Percentiles rank a stretch among this genome's conserved stretches.
Conservation (phyloP, 1,284 basidiomycete genomes). For the Ustilago hordei region DNA sequence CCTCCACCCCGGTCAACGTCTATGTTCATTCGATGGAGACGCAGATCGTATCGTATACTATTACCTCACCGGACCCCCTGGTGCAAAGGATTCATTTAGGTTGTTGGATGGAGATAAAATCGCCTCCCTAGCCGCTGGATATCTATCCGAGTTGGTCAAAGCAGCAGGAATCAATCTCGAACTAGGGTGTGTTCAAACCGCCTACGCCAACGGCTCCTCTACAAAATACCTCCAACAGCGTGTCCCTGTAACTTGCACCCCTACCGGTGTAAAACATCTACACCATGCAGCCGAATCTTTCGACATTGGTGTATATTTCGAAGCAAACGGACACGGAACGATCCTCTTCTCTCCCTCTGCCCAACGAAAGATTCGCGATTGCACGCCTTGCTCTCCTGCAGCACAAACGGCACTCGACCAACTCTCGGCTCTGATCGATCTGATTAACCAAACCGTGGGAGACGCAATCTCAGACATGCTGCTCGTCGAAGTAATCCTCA, state of each 20-base stretch:
- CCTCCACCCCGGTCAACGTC: conserved; percentile 76
- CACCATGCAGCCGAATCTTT: conserved; percentile 96
- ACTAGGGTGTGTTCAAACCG: conserved; percentile 87
- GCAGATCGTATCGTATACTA: conserved; percentile 97
- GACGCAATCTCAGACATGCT: conserved; percentile 97
- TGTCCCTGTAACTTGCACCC: conserved; percentile 92
- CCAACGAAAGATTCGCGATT: conserved; percentile 72
- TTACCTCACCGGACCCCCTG: conserved; percentile 73
- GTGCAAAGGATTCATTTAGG: conserved; percentile 82
- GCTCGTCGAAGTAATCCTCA: conserved; percentile 90
- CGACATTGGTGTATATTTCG: conserved; percentile 97
- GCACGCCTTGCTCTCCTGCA: conserved; percentile 82
- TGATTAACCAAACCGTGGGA: conserved; percentile 99
- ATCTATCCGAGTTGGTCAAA: conserved; percentile 88
- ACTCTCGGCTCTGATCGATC: conserved; percentile 75
- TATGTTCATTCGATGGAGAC: conserved; percentile 95
- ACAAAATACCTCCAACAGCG: conserved; percentile 79
- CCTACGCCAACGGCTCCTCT: conserved; percentile 97
- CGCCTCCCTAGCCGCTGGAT: conserved; percentile 89
- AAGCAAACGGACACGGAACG: conserved; percentile 98
- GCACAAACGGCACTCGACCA: conserved; percentile 75
- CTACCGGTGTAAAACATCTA: conserved; percentile 97
- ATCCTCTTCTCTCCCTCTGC: conserved; percentile 82
- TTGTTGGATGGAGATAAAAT: conserved; percentile 99
- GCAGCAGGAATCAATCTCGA: conserved; percentile 61